Percentiles rank a stretch among this genome's conserved stretches.
Conservation (phyloP, 192 early-diverging fungal species). For the Thoreauomyces humboldtii region DNA sequence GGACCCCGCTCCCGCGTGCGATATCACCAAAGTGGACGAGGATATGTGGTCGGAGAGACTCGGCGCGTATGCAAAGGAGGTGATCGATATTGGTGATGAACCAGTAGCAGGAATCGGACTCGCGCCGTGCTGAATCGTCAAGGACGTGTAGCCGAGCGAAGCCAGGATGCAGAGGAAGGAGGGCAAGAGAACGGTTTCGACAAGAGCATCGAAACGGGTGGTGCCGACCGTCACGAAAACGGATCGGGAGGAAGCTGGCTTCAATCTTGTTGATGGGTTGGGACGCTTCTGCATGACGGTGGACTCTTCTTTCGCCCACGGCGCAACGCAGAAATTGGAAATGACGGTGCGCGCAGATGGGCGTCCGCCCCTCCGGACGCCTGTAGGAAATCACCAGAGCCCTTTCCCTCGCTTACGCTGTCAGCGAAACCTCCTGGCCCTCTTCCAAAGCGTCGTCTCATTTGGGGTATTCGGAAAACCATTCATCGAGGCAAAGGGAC, state of each 20-base stretch:
- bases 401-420: no score
- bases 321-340: no score
- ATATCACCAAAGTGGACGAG: slow-evolving; percentile 72
- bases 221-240: slow-evolving; percentile 91
- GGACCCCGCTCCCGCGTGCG: slow-evolving; percentile 85
- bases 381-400: no score
- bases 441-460: no score
- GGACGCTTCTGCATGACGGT: no score
- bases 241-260: neutral
- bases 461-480: no score
- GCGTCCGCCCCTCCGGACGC: no score
- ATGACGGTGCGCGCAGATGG: no score
- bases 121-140: slow-evolving; percentile 30
- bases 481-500: no score
- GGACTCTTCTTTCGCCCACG: no score
- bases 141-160: slow-evolving; percentile 48
- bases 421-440: no score
- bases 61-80: slow-evolving; percentile 58
- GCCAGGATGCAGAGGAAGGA: slow-evolving; percentile 51
- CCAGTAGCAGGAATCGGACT: neutral
- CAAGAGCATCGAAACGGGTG: slow-evolving; percentile 79
- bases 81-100: slow-evolving; percentile 34
- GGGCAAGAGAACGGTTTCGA: slow-evolving; percentile 44
- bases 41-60: slow-evolving; percentile 54
- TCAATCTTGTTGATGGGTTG: no score